Base-by-base conservation (phyloP, 2,329 filamentous ascomycete species). In the Monilinia vaccinii-corymbosi region DNA sequence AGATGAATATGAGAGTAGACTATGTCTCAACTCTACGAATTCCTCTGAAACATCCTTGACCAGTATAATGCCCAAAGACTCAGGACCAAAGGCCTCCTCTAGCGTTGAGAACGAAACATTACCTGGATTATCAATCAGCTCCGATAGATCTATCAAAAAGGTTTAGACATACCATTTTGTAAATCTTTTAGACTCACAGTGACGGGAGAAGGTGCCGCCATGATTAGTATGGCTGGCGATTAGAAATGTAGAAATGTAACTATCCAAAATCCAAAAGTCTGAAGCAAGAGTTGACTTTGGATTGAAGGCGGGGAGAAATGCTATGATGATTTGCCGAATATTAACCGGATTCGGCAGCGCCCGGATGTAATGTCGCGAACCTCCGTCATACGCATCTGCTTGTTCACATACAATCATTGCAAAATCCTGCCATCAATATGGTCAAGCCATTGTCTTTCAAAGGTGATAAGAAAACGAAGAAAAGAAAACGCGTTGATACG, bases 401-500 rank as follows among this genome's bases (percentile, higher is more conserved):
- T 16, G 18, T n/a, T n/a, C 16, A 42, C 18, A 42, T n/a, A 21
- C 25, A 53, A 21, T 34, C 16, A 58, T 46, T 53, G 7, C 14
- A 7, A 32, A 16, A 44, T 32, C n/a, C 57, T 23, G 58, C 50
- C 64, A 28, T 71, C 67, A 75, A 65, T 63, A 94, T 94, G 89
- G 87, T 96, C 68, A 97, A 96, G 73, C 86, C 93, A 51, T 82
- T 99, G 61, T 80, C 85, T 52, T 99, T 99, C 81, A 99, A 99
- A 77, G 94, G 94, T 79, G 94, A 99, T 77, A 97, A 95, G 75
- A 94, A 94, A 77, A 77, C 83, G 62, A 96, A 94, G 75, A 97
- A 97, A 79, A 83, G 91, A 73, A 97, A 96, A 81, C 85, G 89
- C 67, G 78, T 83, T 47, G 76, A 79, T 62, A 74, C 77, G 32